Conservation (phyloP, 179 eudicot genomes). For the Nepenthes alata region DNA sequence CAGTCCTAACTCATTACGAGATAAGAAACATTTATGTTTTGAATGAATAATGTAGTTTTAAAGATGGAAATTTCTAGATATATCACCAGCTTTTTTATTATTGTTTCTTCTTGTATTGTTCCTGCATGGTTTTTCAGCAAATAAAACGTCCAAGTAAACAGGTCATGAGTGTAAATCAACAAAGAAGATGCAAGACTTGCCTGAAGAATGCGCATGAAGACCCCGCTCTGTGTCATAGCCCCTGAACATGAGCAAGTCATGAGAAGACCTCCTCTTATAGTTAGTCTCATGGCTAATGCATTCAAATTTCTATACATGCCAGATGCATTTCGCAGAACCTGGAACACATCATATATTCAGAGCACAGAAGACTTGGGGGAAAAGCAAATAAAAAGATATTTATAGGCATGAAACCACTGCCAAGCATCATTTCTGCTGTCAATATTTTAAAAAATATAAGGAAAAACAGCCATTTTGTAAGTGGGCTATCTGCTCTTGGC, state of each 20-base stretch:
- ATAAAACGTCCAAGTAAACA: neutral
- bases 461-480: too few species aligned
- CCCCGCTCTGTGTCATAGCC: slow-evolving; percentile 93
- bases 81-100: neutral
- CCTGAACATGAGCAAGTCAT: slow-evolving; percentile 99
- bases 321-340: slow-evolving; percentile 74
- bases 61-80: neutral
- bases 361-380: too few species aligned
- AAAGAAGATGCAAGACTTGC: slow-evolving; percentile 21
- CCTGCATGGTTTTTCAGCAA: neutral
- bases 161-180: neutral
- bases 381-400: too few species aligned
- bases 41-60: neutral
- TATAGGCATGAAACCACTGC: too few species aligned
- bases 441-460: too few species aligned
- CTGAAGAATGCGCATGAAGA: slow-evolving; percentile 55
- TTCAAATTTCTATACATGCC: slow-evolving; percentile 86
- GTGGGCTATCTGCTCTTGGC: too few species aligned
- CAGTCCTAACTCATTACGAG: too few species aligned
- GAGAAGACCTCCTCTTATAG: slow-evolving; percentile 61
- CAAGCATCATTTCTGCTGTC: too few species aligned
- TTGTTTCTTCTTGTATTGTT: too few species aligned
- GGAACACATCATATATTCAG: slow-evolving; percentile 9
- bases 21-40: neutral
- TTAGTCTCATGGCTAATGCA: slow-evolving; percentile 71